A percentile compares a stretch with the other conserved stretches of the same genome.
phyloP scores from a whole-genome alignment of 805 yeast genomes.

The Wickerhamiella kurtzmanii region DNA sequence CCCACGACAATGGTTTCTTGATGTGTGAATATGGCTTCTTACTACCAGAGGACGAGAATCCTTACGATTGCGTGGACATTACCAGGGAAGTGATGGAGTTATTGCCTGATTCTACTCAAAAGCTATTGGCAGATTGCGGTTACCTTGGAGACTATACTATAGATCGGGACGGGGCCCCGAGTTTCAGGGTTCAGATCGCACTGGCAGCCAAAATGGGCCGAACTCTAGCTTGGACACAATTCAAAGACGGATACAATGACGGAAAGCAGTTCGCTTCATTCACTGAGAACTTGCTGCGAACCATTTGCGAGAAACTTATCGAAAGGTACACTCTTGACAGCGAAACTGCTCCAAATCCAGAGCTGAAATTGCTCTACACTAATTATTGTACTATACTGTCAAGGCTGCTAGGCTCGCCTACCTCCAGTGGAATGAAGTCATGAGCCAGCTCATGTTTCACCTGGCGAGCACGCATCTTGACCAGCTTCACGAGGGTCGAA shows the following conservation, averaged over 20 bases:
- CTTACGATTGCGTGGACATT: slow-evolving; percentile 62
- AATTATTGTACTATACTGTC: not conserved
- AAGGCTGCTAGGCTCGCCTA: not conserved
- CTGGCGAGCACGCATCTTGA: slow-evolving; percentile 24
- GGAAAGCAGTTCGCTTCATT: slow-evolving; percentile 4
- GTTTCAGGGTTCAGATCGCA: slow-evolving; percentile 61
- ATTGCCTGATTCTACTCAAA: slow-evolving; percentile 28
- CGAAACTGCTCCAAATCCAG: not conserved
- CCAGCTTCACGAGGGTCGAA: slow-evolving; percentile 33
- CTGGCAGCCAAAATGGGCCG: slow-evolving; percentile 31
- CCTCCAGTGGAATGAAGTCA: slow-evolving; percentile 5
- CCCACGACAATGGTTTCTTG: slow-evolving; percentile 73
- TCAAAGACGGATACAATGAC: slow-evolving; percentile 12
- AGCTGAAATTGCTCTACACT: not conserved
- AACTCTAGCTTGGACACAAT: slow-evolving; percentile 5
- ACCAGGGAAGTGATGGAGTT: slow-evolving; percentile 30
- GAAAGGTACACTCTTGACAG: not conserved
- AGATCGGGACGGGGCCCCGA: slow-evolving; percentile 27
- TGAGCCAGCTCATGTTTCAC: slow-evolving; percentile 8
- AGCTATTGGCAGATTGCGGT: slow-evolving; percentile 36
- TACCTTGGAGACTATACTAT: slow-evolving; percentile 70
- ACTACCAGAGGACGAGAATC: slow-evolving; percentile 32
- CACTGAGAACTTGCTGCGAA: not conserved
- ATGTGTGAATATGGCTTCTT: slow-evolving; percentile 81
- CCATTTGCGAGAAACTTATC: not conserved